phyloP scores from a whole-genome alignment of 441 rosid species.

The Eruca vesicaria region DNA sequence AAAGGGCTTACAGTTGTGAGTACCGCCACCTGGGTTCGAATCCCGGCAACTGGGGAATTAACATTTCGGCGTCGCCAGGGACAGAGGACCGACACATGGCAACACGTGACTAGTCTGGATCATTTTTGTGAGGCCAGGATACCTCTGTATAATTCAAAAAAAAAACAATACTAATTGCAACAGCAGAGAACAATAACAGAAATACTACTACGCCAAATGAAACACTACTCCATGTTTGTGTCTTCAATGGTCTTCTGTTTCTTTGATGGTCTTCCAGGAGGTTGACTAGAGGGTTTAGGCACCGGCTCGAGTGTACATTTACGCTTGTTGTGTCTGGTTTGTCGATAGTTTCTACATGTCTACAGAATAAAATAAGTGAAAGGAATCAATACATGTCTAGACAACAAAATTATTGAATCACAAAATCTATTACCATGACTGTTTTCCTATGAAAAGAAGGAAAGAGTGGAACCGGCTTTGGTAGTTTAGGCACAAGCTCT shows the following conservation, averaged over 20 bases:
- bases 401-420: not conserved
- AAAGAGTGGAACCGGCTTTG: too few species aligned
- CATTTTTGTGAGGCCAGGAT: too few species aligned
- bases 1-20: too few species aligned
- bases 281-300: not conserved
- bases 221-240: not conserved
- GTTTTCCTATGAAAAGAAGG: too few species aligned
- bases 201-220: not conserved
- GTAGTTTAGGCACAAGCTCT: too few species aligned
- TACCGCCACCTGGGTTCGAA: too few species aligned
- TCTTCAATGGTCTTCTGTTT: not conserved
- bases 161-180: too few species aligned
- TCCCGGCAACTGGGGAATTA: too few species aligned
- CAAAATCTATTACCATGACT: not conserved
- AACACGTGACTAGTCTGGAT: too few species aligned
- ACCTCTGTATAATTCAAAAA: too few species aligned
- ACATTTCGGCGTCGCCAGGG: too few species aligned
- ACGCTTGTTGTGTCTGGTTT: not conserved
- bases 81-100: too few species aligned
- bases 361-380: not conserved
- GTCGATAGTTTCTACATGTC: not conserved
- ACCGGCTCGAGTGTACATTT: not conserved
- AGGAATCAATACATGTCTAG: not conserved
- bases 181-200: not conserved
- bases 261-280: not conserved